Evolutionary conservation across 352 stramenopile species (phyloP).

Genomic region (Chrysophaeum taylorii): DNA sequence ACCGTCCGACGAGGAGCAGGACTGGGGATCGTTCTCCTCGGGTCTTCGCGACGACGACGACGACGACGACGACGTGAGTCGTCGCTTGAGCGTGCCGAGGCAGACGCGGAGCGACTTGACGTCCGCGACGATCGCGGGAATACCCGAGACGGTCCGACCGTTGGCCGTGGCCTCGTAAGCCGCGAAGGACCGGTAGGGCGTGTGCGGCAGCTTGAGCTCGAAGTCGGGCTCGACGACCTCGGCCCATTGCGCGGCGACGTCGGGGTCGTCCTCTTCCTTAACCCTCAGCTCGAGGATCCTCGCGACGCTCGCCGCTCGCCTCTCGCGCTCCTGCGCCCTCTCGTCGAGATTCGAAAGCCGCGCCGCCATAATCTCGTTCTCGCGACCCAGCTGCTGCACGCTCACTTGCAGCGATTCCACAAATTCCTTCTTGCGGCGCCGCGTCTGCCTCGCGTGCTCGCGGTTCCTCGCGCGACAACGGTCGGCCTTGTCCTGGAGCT

Average conservation of each 20-base stretch:
- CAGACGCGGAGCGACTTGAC: background rate
- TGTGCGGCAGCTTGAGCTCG: slow-evolving; percentile 1
- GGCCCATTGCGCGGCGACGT: too few relatives aligned
- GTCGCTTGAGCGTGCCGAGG: too few relatives aligned
- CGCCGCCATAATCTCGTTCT: background rate
- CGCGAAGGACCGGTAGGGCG: background rate
- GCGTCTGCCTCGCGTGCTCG: background rate
- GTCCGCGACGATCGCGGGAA: background rate
- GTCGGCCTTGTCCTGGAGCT: slow-evolving; percentile 8
- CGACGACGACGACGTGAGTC: background rate
- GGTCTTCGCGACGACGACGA: background rate
- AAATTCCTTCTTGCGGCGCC: slow-evolving; percentile 3
- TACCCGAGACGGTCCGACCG: background rate
- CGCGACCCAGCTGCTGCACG: background rate
- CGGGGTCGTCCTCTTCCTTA: background rate
- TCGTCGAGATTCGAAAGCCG: background rate
- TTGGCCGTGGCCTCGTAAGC: background rate
- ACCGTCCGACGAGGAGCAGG: background rate
- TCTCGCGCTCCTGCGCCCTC: background rate
- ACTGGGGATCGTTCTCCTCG: background rate
- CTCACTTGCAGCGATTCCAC: background rate
- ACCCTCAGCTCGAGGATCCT: background rate
- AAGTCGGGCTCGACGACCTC: slow-evolving; percentile 5
- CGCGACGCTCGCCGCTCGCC: background rate
- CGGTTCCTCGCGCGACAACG: background rate